Conservation (phyloP, 1,284 basidiomycete genomes). For the Entoloma clypeatum region DNA sequence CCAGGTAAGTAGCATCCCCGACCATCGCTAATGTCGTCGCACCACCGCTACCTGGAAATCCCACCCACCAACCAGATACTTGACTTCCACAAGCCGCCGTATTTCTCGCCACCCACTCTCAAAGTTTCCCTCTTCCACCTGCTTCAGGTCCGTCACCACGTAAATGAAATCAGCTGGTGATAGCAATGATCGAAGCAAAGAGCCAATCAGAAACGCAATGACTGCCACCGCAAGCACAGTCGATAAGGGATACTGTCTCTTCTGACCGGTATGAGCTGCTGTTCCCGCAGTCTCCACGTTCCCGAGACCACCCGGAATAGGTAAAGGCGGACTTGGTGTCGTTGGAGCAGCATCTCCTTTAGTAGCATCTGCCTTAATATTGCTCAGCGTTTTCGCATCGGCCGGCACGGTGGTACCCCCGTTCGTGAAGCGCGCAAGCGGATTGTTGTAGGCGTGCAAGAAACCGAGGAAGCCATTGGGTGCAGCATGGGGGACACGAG, state of each 20-base stretch:
- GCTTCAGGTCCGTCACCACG: slow-evolving; percentile 55
- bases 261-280: slow-evolving; percentile 8
- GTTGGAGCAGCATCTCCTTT: slow-evolving; percentile 8
- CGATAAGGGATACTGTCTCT: slow-evolving; percentile 40
- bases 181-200: slow-evolving; percentile 80
- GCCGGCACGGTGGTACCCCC: slow-evolving; percentile 16
- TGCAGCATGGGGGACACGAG: slow-evolving; percentile 22
- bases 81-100: slow-evolving; percentile 72
- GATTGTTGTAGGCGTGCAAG: slow-evolving; percentile 32
- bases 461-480: slow-evolving; percentile 38
- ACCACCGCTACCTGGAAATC: slow-evolving; percentile 80
- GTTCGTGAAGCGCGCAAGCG: slow-evolving; percentile 34
- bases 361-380: slow-evolving; percentile 12
- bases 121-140: slow-evolving; percentile 43
- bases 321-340: slow-evolving; percentile 8
- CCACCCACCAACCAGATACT: slow-evolving; percentile 75
- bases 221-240: slow-evolving; percentile 76
- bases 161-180: slow-evolving; percentile 92
- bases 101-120: slow-evolving; percentile 78
- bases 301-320: slow-evolving; percentile 25
- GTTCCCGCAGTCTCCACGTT: slow-evolving; percentile 20
- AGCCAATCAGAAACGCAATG: slow-evolving; percentile 89
- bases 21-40: slow-evolving; percentile 58
- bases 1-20: too few species aligned
- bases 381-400: slow-evolving; percentile 13